Conservation (phyloP, 257 asterid species). For the Solanum dulcamara region DNA sequence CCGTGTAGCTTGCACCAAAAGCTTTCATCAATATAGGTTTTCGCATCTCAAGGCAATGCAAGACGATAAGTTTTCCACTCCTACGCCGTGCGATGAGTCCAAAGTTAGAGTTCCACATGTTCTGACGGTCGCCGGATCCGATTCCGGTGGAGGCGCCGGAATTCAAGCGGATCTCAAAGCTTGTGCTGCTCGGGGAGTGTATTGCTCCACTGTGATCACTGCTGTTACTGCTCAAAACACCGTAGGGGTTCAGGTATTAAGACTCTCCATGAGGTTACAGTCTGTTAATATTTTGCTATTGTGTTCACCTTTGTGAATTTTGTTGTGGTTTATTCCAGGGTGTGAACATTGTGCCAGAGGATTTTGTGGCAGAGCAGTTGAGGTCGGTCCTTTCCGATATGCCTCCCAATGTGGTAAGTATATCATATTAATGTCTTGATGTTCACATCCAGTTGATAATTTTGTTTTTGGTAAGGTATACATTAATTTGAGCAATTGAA, state of each 20-base stretch:
- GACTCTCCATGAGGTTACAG: neutral
- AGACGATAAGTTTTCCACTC: slow-evolving; percentile 1
- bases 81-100: neutral
- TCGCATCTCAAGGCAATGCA: slow-evolving; percentile 27
- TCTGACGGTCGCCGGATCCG: slow-evolving; percentile 89
- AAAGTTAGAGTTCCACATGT: slow-evolving; percentile 67
- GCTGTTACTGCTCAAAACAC: slow-evolving; percentile 96
- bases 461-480: neutral
- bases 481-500: neutral
- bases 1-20: neutral
- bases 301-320: neutral
- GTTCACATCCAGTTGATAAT: neutral
- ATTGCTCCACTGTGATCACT: slow-evolving; percentile 84
- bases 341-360: slow-evolving; percentile 47
- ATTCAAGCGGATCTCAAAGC: slow-evolving; percentile 94
- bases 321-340: slow-evolving; percentile 41
- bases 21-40: slow-evolving; percentile 9
- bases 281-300: neutral
- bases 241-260: slow-evolving; percentile 71
- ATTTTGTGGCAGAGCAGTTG: slow-evolving; percentile 68
- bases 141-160: slow-evolving; percentile 92
- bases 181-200: slow-evolving; percentile 80
- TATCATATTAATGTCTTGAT: neutral
- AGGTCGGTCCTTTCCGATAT: slow-evolving; percentile 75
- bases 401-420: slow-evolving; percentile 88